A percentile compares a stretch with the other conserved stretches of the same genome.
These are phyloP conservation scores for Naganishia sp. DNA, from an alignment of 1,284 basidiomycete species.

Conservation along the genomic window DNA sequence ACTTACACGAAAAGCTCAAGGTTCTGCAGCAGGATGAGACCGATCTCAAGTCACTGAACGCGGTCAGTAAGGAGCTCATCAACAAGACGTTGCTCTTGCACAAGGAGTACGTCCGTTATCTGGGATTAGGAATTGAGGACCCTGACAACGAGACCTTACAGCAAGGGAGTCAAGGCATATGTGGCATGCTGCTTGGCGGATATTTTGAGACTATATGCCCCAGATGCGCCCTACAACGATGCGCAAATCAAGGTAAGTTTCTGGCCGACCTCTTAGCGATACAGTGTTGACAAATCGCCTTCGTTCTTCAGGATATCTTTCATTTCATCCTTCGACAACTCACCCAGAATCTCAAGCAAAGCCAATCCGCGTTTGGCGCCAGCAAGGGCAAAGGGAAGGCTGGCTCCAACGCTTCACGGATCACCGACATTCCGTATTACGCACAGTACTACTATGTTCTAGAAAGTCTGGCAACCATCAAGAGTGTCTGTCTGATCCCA, in stretches of 20 bases:
- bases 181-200: conserved; percentile 94
- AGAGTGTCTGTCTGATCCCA: conserved; percentile 89
- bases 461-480: conserved; percentile 87
- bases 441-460: conserved; percentile 89
- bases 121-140: too few species aligned
- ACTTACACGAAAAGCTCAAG: conserved; percentile 75
- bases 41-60: conserved; percentile 69
- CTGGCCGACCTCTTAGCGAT: not conserved
- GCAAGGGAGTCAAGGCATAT: conserved; percentile 81
- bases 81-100: conserved; percentile 79
- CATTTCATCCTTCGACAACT: conserved; percentile 90
- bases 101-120: conserved; percentile 66
- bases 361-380: conserved; percentile 60
- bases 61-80: conserved; percentile 77
- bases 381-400: conserved; percentile 55
- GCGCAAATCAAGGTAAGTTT: conserved; percentile 65
- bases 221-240: conserved; percentile 92
- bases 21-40: conserved; percentile 84
- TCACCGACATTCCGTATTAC: conserved; percentile 64
- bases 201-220: conserved; percentile 88
- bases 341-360: conserved; percentile 64
- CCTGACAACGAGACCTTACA: conserved; percentile 25
- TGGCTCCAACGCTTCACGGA: conserved; percentile 34
- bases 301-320: conserved; percentile 75
- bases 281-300: not conserved